These are phyloP conservation scores for Magnusiomyces sp. DNA, from an alignment of 1,139 yeast genomes.

Conservation along the genomic window DNA sequence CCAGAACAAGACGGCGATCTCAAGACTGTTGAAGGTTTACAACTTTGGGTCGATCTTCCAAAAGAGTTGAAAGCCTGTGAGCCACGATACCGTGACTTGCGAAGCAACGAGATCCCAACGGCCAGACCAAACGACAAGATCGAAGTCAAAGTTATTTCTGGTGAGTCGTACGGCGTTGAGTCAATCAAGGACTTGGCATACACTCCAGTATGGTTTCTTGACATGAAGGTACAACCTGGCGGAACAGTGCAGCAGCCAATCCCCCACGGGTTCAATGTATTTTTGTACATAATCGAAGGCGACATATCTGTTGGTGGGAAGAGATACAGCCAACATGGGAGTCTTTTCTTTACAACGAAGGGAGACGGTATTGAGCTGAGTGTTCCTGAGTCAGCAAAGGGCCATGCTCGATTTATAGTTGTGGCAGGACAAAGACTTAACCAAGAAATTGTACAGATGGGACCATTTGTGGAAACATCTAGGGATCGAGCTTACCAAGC, in stretches of 20 bases:
- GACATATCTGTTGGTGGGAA: no score
- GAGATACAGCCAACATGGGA: no score
- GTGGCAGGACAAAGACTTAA: constrained; percentile 71
- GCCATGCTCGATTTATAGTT: constrained; percentile 49
- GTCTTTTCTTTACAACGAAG: not conserved
- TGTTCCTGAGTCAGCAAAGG: not conserved
- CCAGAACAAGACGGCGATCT: not conserved
- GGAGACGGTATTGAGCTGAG: not conserved
- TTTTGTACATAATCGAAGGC: constrained; percentile 69
- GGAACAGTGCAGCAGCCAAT: constrained; percentile 55
- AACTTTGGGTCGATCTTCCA: constrained; percentile 78
- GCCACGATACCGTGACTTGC: constrained; percentile 78
- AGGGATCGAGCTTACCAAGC: constrained; percentile 57
- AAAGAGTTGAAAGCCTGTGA: constrained; percentile 54
- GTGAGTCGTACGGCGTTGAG: constrained; percentile 65
- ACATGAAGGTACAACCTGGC: constrained; percentile 58
- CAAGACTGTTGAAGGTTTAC: constrained; percentile 52
- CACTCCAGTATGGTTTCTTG: constrained; percentile 71
- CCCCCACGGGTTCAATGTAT: constrained; percentile 58
- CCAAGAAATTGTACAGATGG: constrained; percentile 78
- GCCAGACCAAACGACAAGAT: constrained; percentile 60
- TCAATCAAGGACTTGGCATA: constrained; percentile 69
- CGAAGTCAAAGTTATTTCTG: constrained; percentile 73
- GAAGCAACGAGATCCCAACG: constrained; percentile 62
- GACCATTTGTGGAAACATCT: constrained; percentile 77